Evolutionary conservation across 2,329 filamentous ascomycete genomes (phyloP), one percentile per base, ranked within the genome.

Genomic region (Didymella pinodella): DNA sequence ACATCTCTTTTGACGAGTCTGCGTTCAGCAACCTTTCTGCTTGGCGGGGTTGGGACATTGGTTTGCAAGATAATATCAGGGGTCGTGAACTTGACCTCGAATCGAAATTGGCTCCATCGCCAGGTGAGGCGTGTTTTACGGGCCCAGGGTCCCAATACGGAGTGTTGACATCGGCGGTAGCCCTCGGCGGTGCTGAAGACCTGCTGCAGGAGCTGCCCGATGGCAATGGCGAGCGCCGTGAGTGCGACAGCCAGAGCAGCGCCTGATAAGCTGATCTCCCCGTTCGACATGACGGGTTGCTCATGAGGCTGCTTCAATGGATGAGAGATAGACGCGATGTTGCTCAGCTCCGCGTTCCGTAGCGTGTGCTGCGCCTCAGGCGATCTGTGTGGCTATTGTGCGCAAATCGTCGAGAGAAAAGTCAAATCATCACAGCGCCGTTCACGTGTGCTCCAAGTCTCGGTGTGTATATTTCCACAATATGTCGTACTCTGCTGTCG

Each of bases 161-260:
- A 59, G 0, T 22, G 48, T 36, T 60, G 59, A 31, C 62, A 64
- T 32, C 59, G 54, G 0, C 56, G 62, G 4, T 65, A 57, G 4
- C 59, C 62, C 14, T 65, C 59, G 1, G 59, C 62, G 1, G 59
- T 63, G 0, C 59, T 52, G 12, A 64, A 63, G 3, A 64, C 45
- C 12, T 65, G 62, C n/a, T 53, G 25, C 0, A 65, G 20, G 1
- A 65, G 49, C 28, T 65, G 22, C 22, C 38, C 18, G 4, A 28
- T 36, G 12, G 59, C 44, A 31, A 64, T 64, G 1, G 62, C 25
- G 11, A 65, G 26, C 4, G 63, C 61, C 16, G 40, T 32, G 0
- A 63, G 48, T 2, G 57, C 54, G 10, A 63, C 43, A 4, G 43
- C 43, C 2, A 45, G 43, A 7, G 43, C 43, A 8, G 43, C 43